Percentiles rank a stretch among this genome's conserved stretches.
Conservation (phyloP, 2,329 filamentous ascomycete genomes). For the Tolypocladium paradoxum region DNA sequence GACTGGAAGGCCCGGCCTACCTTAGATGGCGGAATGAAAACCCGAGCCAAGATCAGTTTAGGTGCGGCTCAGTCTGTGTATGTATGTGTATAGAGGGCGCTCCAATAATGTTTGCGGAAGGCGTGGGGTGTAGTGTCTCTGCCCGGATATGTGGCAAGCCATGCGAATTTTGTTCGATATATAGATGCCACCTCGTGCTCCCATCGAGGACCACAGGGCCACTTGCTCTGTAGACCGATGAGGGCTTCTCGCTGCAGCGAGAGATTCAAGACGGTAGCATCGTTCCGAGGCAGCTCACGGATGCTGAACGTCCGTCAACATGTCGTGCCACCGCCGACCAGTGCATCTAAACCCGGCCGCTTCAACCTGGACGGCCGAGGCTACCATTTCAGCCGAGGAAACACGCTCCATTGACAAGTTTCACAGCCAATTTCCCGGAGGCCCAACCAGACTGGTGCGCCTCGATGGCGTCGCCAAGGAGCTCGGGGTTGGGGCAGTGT, state of each 20-base stretch:
- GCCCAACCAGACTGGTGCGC: slow-evolving; percentile 37
- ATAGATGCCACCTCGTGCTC: background rate
- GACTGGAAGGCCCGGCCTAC: background rate
- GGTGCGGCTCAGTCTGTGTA: background rate
- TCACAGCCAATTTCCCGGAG: slow-evolving; percentile 24
- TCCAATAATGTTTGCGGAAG: background rate
- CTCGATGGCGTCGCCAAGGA: slow-evolving; percentile 44
- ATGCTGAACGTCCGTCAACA: background rate
- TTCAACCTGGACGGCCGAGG: slow-evolving; percentile 3
- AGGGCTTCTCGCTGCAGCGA: too few species aligned
- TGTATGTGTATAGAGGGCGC: background rate
- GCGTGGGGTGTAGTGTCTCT: background rate
- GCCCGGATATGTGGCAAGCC: background rate
- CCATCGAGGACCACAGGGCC: background rate
- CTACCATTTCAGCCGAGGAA: background rate
- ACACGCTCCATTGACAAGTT: slow-evolving; percentile 4
- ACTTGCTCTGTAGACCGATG: too few species aligned
- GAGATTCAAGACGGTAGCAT: background rate
- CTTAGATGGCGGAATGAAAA: background rate
- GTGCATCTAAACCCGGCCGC: slow-evolving; percentile 7
- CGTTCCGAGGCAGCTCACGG: background rate
- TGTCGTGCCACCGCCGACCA: slow-evolving; percentile 5
- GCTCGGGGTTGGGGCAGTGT: slow-evolving; percentile 45
- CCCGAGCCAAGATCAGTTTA: background rate
- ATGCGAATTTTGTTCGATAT: background rate